Conservation (phyloP, 805 yeast species). For the Kazachstania psychrophila region DNA sequence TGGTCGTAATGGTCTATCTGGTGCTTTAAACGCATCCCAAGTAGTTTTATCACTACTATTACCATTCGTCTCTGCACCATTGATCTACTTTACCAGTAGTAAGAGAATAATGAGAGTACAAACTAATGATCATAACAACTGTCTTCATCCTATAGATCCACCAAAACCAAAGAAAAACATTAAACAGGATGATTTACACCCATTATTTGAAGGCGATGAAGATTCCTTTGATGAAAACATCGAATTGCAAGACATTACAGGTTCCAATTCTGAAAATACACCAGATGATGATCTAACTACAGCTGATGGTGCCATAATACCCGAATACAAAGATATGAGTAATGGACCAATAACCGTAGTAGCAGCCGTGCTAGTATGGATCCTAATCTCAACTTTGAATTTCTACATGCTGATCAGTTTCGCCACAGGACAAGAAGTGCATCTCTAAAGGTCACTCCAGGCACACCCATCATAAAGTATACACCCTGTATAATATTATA, state of each 20-base stretch:
- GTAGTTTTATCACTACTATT: conserved; percentile 70
- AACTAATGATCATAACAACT: conserved; percentile 10
- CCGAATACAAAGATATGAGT: conserved; percentile 33
- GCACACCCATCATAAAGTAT: no score
- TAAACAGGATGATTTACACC: not conserved
- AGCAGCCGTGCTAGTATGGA: conserved; percentile 55
- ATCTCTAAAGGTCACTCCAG: no score
- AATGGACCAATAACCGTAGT: conserved; percentile 40
- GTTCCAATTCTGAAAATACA: not conserved
- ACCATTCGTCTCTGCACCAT: conserved; percentile 84
- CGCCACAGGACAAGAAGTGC: conserved; percentile 37
- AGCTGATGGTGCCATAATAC: conserved; percentile 3
- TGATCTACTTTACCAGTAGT: conserved; percentile 69
- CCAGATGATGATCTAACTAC: not conserved
- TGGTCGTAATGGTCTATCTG: conserved; percentile 74
- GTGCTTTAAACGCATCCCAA: conserved; percentile 74
- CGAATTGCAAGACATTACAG: conserved; percentile 2
- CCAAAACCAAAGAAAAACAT: conserved; percentile 9
- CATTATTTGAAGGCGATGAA: not conserved
- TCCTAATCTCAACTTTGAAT: conserved; percentile 57
- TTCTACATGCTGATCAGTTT: conserved; percentile 48
- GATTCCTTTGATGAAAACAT: not conserved
- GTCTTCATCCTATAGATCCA: conserved; percentile 6
- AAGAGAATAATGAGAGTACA: conserved; percentile 59
- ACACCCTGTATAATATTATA: no score